A percentile compares a stretch with the other conserved stretches of the same genome.
These are phyloP conservation scores for Lachancea waltii DNA, from an alignment of 805 yeast species.

Conservation along the genomic window DNA sequence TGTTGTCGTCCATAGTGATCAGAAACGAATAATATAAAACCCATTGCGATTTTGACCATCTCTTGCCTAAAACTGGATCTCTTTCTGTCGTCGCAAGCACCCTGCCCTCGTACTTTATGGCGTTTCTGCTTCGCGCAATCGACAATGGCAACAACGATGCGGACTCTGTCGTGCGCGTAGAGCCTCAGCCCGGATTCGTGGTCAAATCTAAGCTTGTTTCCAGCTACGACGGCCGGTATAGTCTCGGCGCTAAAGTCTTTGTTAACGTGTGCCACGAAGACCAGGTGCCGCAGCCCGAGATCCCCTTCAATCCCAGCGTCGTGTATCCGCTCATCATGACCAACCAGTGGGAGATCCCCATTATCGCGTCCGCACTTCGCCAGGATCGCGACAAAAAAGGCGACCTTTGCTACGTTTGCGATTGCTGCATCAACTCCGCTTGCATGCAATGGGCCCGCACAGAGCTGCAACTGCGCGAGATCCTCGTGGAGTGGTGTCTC, in stretches of 20 bases:
- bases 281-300: slow-evolving; percentile 58
- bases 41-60: too few relatives aligned
- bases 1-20: too few relatives aligned
- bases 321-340: slow-evolving; percentile 60
- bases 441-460: slow-evolving; percentile 57
- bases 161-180: too few relatives aligned
- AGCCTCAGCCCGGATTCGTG: slow-evolving; percentile 68
- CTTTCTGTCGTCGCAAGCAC: too few relatives aligned
- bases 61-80: too few relatives aligned
- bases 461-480: slow-evolving; percentile 53
- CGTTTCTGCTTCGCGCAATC: too few relatives aligned
- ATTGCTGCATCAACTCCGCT: slow-evolving; percentile 66
- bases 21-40: too few relatives aligned
- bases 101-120: too few relatives aligned
- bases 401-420: slow-evolving; percentile 54
- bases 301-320: slow-evolving; percentile 45
- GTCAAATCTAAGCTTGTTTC: slow-evolving; percentile 53
- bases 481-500: slow-evolving; percentile 76
- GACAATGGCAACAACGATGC: too few relatives aligned
- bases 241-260: slow-evolving; percentile 55
- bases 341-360: slow-evolving; percentile 81
- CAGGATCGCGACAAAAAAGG: slow-evolving; percentile 66
- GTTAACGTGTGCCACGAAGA: slow-evolving; percentile 67
- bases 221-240: not conserved
- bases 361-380: slow-evolving; percentile 55